Conservation (phyloP, 176 grass and related monocot genomes). For the Aegilops umbellulata region DNA sequence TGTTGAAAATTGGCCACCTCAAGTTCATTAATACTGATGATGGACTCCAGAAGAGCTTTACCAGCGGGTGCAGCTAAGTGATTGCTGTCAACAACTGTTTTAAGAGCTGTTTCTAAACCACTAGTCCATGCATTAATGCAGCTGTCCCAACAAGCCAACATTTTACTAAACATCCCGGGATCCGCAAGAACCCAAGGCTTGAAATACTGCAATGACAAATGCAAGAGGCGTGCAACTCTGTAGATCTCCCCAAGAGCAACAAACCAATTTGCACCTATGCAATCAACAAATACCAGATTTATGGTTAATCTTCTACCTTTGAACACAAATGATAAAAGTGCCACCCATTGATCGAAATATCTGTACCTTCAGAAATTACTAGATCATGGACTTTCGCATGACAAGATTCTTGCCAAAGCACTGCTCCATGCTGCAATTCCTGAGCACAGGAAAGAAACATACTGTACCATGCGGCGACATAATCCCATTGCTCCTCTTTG, state of each 20-base stretch:
- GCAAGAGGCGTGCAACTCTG: constrained; percentile 49
- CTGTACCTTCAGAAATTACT: constrained; percentile 56
- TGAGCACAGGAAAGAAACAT: constrained; percentile 47
- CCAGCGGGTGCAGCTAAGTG: constrained; percentile 14
- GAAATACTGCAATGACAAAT: constrained; percentile 42
- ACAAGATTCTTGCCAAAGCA: constrained; percentile 49
- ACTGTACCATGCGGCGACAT: constrained; percentile 49
- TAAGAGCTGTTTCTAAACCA: constrained; percentile 40
- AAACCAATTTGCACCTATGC: constrained; percentile 46
- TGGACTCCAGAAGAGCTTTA: constrained; percentile 49
- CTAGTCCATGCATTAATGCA: constrained; percentile 48
- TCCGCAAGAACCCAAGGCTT: constrained; percentile 63
- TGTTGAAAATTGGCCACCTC: constrained; percentile 21
- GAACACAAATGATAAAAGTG: constrained; percentile 8
- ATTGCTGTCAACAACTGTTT: constrained; percentile 9
- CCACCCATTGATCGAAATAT: not conserved
- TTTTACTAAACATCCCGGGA: constrained; percentile 39
- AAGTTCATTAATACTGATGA: constrained; percentile 40
- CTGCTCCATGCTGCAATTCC: constrained; percentile 56
- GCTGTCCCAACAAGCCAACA: constrained; percentile 42
- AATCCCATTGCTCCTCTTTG: constrained; percentile 48
- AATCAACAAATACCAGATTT: constrained; percentile 21
- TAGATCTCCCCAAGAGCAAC: constrained; percentile 57
- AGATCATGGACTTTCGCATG: constrained; percentile 15
- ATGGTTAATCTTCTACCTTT: constrained; percentile 11